Base-by-base conservation (phyloP, 371 early-diverging fungal genomes). In the Sporodiniella umbellata region DNA sequence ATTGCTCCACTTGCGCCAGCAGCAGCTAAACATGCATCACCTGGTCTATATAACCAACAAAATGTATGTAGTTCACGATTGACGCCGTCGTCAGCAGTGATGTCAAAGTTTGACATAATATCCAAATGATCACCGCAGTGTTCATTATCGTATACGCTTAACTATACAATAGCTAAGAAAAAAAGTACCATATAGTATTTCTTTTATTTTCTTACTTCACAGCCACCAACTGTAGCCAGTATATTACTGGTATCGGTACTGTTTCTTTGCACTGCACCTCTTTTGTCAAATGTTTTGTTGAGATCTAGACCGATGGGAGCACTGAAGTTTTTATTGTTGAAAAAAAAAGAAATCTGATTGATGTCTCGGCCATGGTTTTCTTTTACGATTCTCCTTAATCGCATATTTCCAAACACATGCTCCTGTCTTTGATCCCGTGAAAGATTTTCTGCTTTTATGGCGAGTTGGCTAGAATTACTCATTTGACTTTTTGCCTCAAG, bases 51-150 rank as follows among this genome's bases (percentile, higher is more conserved):
- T 25, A 90, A 48, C 90, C 90, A 91, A 56, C 89, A 87, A 49
- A 83, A 82, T 0, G 88, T 80, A 37, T 70, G 33, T 51, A 84
- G 55, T 45, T 74, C 72, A 68, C 80, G 47, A 21, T 44, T 54
- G 14, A 22, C 18, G 17, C 42, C 40, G n/a, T 55, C 62, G 18
- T 64, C 71, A 7, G 58, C 64, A 14, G 69, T 66, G 17, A 88
- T 59, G 42, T 84, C 77, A 57, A 84, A 94, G 58, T 94, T 88
- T 7, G 92, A 90, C 89, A 93, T 91, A 53, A 93, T 87, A 62
- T 94, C 93, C 59, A 94, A 68, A 52, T 94, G 94, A 51, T 92
- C 91, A 11, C 92, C 93, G 50, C 90, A 90, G 58, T 94, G 92
- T 64, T 92, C 92, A 66, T 94, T 94, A 62, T 94, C 94, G 54